Base-by-base conservation (phyloP, 169 alveolate genomes). In the Plasmodium inui region DNA sequence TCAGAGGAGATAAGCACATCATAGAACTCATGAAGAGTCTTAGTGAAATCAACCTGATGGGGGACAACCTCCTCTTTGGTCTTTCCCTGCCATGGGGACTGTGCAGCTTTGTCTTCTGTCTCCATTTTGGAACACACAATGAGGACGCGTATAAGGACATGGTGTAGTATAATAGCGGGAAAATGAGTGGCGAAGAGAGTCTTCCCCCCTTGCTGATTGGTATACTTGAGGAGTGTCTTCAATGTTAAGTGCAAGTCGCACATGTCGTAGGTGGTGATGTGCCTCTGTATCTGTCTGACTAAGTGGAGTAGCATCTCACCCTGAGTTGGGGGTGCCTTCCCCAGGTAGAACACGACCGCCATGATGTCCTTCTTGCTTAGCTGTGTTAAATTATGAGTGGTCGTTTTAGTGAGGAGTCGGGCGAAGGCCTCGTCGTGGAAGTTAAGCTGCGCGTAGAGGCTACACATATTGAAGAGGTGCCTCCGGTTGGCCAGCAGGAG, bases 391-490 rank as follows among this genome's bases (percentile, higher is more conserved):
- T 85, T 1, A 8, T 2, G 9, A 28, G 34, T 19, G 0, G 22
- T 61, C 26, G 6, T 50, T 12, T 14, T 34, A 22, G 32, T n/a
- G 22, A 85, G 61, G 14, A 44, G 14, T 28, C 14, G 6, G 12
- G 61, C 22, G n/a, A 73, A 85, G 6, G 26, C 14, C 26, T 34
- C 78, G 26, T 46, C 73, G 70, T 44, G 57, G 61, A 73, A 50
- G 7, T 85, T 41, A 8, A 74, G 10, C 17, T 85, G 53, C 14
- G 57, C 46, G 41, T 85, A 85, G n/a, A 34, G 6, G 37, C 37
- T 85, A 41, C 93, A 85, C 34, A 85, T 22, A 19, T 85, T 85
- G 19, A 32, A 85, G 12, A 85, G 57, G 80, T 85, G 93, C 55
- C 93, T 85, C 26, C 17, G 19, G 44, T 85, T 73, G 9, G 50